Base-by-base conservation (phyloP, 371 early-diverging fungal species). In the Coemansia sp. region DNA sequence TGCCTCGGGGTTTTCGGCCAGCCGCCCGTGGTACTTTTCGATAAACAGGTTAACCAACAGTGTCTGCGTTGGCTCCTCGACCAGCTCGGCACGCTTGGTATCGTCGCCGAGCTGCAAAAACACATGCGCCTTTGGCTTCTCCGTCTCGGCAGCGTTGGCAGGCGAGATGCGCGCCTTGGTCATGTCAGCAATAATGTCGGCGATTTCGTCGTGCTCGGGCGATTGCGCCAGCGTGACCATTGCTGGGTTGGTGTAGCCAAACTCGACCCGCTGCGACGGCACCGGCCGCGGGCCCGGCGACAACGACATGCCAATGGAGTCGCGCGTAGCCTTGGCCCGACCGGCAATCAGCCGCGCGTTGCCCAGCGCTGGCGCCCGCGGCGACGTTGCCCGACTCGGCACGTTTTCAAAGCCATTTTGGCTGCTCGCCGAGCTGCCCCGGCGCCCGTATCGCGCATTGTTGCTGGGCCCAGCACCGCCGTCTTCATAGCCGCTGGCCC, bases 171-270 rank as follows among this genome's bases (percentile, higher is more conserved):
- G 70, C 20, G 70, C n/a, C 6, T 59, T 72, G 60, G 65, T 72
- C 72, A 72, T 72, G 49, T 70, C 72, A 12, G 70, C 71, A 20
- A 72, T 72, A n/a, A 72, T 72, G 10, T 70, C 72, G 33, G 72
- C 71, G n/a, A 72, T 72, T 45, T 72, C 72, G 55, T 72, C 72
- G 10, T 68, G 70, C 26, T 68, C 55, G 12, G 26, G 51, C 3
- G 68, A 54, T 14, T 51, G 42, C 3, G 64, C 51, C 12, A 65
- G 39, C 16, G 55, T 51, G 7, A 61, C 56, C 56, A 50, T 59
- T 8, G 52, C 65, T 0, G 69, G 72, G 11, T 35, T 60, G 1
- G 69, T 49, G 36, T 57, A 64, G 1, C 70, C 65, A 57, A 72
- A 69, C 58, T 72, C 72, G 10, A 69, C 72, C 10, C 65, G 65